Conservation (phyloP, 345 rosid genomes). For the Acer saccharum region DNA sequence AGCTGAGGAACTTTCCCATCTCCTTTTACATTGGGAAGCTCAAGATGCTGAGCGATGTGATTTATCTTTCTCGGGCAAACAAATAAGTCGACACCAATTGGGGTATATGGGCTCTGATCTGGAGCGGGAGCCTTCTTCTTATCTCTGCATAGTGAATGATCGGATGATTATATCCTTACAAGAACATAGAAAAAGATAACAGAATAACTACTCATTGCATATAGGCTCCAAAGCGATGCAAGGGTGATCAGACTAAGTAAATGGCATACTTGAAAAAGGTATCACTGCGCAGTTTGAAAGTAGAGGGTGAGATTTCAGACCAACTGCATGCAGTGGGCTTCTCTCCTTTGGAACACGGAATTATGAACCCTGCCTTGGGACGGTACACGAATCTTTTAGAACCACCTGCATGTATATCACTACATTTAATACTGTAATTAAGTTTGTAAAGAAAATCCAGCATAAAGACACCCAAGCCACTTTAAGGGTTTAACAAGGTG, state of each 20-base stretch:
- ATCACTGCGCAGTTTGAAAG: constrained; percentile 64
- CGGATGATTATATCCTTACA: constrained; percentile 1
- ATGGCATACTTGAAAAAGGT: constrained; percentile 65
- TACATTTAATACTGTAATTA: neutral
- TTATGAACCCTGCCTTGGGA: constrained; percentile 59
- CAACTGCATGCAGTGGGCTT: constrained; percentile 54
- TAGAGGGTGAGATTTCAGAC: constrained; percentile 73
- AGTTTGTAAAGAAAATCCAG: neutral
- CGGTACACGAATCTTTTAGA: constrained; percentile 58
- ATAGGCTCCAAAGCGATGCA: neutral
- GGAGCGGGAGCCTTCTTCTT: constrained; percentile 77
- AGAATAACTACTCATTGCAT: constrained; percentile 6
- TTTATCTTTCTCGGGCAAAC: constrained; percentile 75
- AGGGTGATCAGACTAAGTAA: constrained; percentile 2
- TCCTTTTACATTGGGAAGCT: constrained; percentile 70
- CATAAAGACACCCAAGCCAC: neutral
- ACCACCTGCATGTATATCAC: constrained; percentile 41
- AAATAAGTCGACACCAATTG: constrained; percentile 84
- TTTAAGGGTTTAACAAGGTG: neutral
- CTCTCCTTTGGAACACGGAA: constrained; percentile 50
- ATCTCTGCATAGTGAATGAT: constrained; percentile 56
- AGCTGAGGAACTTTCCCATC: constrained; percentile 74
- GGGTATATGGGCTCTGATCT: constrained; percentile 56
- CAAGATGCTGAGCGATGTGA: constrained; percentile 90
- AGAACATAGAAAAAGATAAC: constrained; percentile 1